Percentiles rank a stretch among this genome's conserved stretches.
Conservation (phyloP, 805 yeast species). For the Lipomyces sp. region DNA sequence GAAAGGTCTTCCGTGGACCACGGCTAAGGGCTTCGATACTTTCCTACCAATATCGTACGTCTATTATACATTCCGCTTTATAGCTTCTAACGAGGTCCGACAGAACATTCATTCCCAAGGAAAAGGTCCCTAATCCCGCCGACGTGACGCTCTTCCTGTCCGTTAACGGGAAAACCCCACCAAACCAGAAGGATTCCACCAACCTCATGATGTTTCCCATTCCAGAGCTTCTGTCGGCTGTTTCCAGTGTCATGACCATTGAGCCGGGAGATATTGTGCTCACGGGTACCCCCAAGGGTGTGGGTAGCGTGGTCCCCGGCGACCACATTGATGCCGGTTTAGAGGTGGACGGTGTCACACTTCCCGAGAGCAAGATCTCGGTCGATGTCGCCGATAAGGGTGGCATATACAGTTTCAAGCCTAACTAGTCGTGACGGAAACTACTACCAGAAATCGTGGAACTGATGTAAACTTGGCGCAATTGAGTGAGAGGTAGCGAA, state of each 20-base stretch:
- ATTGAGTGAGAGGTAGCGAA: background rate
- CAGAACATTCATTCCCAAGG: conserved; percentile 63
- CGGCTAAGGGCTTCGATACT: conserved; percentile 96
- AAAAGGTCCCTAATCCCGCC: conserved; percentile 71
- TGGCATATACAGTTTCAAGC: conserved; percentile 63
- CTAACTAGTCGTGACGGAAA: conserved; percentile 33
- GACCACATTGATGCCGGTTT: conserved; percentile 73
- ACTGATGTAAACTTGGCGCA: conserved; percentile 4
- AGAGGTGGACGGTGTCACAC: conserved; percentile 57
- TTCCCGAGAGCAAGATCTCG: conserved; percentile 57
- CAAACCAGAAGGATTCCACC: conserved; percentile 66
- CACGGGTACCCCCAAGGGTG: conserved; percentile 98
- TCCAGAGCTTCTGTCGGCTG: conserved; percentile 74
- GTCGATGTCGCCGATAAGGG: conserved; percentile 60
- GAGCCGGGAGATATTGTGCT: conserved; percentile 88
- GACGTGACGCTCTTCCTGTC: conserved; percentile 64
- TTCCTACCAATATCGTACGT: conserved; percentile 78
- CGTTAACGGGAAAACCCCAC: conserved; percentile 73
- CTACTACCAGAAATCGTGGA: background rate
- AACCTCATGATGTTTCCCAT: conserved; percentile 86
- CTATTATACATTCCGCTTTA: background rate
- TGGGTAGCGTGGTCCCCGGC: conserved; percentile 81
- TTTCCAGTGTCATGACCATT: conserved; percentile 88
- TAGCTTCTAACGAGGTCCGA: background rate
- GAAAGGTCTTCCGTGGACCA: conserved; percentile 95